Base-by-base conservation (phyloP, 352 stramenopile species). In the Phytophthora pinifolia region DNA sequence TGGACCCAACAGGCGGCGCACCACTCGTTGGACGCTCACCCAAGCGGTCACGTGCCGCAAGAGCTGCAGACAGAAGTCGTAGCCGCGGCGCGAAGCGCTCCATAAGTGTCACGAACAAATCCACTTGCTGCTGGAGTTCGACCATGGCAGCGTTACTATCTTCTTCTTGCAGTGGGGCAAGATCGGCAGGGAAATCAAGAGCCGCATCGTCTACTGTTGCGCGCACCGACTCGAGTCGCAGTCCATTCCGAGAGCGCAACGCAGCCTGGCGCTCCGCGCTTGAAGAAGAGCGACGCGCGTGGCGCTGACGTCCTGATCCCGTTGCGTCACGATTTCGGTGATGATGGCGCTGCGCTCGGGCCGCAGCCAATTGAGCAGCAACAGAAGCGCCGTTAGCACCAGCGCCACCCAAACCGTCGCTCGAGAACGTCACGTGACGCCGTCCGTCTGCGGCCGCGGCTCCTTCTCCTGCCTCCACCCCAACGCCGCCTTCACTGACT, bases 41-140 rank as follows among this genome's bases (percentile, higher is more conserved):
- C 34, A 62, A 49, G n/a, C 70, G 42, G 30, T 77, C 67, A 18
- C 60, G 69, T n/a, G 64, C 45, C 2, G 61, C 56, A 27, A 89
- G 57, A 2, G 76, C 76, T 6, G 67, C 59, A 18, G 79, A 70
- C 6, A 89, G 47, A 20, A 82, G 56, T 4, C 72, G 72, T 32
- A 87, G 42, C 15, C 74, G 59, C 10, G 72, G 58, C n/a, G 69
- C 65, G 49, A 89, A 84, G 13, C 74, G 62, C 3, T 72, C 56
- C 9, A 85, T 54, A 3, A 87, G 60, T 4, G 67, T 72, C 17
- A 75, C 63, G 6, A 86, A 49, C 39, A 77, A 59, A 17, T 70
- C 67, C 29, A 89, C 54, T 34, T 87, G 74, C n/a, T 77, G 52
- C 46, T 86, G 76, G 33, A 86, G 18, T 46, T 67, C 61, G n/a